Evolutionary conservation across 2,329 filamentous ascomycete species (phyloP).

Genomic region (Lecanicillium sp.): DNA sequence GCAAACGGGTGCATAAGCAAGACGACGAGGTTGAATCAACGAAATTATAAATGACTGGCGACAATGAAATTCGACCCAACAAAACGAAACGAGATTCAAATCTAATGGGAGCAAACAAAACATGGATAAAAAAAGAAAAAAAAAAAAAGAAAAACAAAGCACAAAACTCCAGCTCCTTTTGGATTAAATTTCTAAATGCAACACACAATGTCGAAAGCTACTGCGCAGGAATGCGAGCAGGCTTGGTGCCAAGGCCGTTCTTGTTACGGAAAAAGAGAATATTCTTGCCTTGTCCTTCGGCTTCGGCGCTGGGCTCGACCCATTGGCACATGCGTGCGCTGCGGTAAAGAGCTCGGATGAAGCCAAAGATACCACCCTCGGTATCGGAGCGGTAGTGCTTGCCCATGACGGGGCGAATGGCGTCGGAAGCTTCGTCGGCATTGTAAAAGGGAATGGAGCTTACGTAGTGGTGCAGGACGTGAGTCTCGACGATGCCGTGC

Average conservation of each 20-base stretch:
- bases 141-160: too few species aligned
- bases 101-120: too few species aligned
- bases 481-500: constrained; percentile 91
- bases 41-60: too few species aligned
- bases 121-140: too few species aligned
- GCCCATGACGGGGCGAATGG: constrained; percentile 93
- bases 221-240: constrained; percentile 13
- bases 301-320: constrained; percentile 85
- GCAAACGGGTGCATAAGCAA: too few species aligned
- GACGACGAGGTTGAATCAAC: too few species aligned
- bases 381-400: constrained; percentile 84
- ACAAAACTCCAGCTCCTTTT: too few species aligned
- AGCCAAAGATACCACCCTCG: constrained; percentile 68
- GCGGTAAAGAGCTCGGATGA: constrained; percentile 75
- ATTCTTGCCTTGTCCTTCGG: constrained; percentile 70
- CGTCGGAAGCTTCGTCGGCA: constrained; percentile 87
- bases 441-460: constrained; percentile 95
- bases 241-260: constrained; percentile 68
- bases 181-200: too few species aligned
- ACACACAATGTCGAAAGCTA: neutral
- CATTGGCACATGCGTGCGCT: constrained; percentile 87
- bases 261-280: constrained; percentile 93
- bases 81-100: too few species aligned
- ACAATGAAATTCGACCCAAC: too few species aligned
- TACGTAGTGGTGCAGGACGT: constrained; percentile 96